Evolutionary conservation across 768 basidiomycete genomes (phyloP).

Genomic region (Termitomyces sp.): DNA sequence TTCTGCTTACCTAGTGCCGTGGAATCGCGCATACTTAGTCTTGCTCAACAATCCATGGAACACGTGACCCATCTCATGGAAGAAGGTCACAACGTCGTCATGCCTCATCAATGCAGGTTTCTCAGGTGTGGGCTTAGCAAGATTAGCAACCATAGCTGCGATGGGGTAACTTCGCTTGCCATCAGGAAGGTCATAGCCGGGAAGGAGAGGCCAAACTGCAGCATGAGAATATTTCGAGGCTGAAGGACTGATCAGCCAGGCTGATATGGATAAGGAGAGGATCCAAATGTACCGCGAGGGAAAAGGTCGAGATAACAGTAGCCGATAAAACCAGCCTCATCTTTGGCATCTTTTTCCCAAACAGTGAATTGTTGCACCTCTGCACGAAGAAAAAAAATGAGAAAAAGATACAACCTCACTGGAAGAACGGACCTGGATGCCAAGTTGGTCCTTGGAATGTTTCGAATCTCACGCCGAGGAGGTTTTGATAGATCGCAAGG

Average conservation of each 20-base stretch:
- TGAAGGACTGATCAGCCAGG: conserved; percentile 17
- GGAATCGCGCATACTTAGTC: conserved; percentile 73
- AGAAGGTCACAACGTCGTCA: conserved; percentile 84
- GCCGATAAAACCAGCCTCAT: conserved; percentile 69
- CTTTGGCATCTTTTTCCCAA: conserved; percentile 75
- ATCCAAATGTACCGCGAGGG: conserved; percentile 60
- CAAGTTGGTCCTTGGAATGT: conserved; percentile 60
- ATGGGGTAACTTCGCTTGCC: conserved; percentile 68
- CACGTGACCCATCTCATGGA: conserved; percentile 85
- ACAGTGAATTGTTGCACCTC: conserved; percentile 84
- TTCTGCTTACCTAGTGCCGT: conserved; percentile 56
- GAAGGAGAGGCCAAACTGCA: conserved; percentile 73
- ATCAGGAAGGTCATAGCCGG: conserved; percentile 53
- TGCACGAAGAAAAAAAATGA: conserved; percentile 15
- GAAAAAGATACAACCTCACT: background rate
- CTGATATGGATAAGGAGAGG: background rate
- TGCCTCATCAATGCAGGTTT: conserved; percentile 85
- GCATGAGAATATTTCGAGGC: conserved; percentile 82
- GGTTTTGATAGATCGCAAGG: conserved; percentile 75
- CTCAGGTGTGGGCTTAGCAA: conserved; percentile 78
- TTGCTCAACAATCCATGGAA: conserved; percentile 66
- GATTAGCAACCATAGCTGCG: conserved; percentile 85
- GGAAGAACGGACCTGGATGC: conserved; percentile 61
- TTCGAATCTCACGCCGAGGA: conserved; percentile 73
- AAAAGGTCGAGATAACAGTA: conserved; percentile 87